Conservation (phyloP, 441 rosid genomes). For the Eutrema salsugineum region DNA sequence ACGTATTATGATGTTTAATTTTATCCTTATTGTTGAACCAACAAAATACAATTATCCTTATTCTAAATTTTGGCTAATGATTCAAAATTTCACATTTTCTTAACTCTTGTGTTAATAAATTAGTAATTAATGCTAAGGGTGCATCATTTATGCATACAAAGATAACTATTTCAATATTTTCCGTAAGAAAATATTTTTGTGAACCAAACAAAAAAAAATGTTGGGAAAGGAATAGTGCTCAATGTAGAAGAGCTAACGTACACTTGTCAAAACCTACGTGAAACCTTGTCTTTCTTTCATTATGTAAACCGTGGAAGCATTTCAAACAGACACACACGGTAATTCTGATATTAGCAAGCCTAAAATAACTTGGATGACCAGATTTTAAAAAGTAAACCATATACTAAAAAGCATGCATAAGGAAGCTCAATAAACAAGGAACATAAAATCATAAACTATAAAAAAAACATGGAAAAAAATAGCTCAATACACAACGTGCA, state of each 20-base stretch:
- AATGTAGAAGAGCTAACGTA: neutral
- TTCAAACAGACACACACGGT: neutral
- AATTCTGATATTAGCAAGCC: too few relatives aligned
- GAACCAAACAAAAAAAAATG: neutral
- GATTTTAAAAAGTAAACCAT: neutral
- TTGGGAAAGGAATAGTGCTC: neutral
- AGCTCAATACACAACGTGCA: neutral
- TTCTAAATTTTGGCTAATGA: neutral
- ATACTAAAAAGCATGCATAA: neutral
- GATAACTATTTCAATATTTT: neutral
- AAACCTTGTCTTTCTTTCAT: neutral
- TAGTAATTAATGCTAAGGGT: neutral
- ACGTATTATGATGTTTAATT: slow-evolving; percentile 5
- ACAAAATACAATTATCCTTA: neutral
- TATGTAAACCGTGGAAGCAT: neutral
- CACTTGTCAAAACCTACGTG: neutral
- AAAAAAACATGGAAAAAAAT: too few relatives aligned
- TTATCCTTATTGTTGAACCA: too few relatives aligned
- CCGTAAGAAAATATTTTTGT: neutral
- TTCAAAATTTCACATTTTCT: neutral
- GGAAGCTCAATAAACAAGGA: neutral
- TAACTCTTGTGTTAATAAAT: neutral
- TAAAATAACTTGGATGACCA: neutral
- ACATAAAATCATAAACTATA: neutral
- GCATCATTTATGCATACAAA: neutral